Evolutionary conservation across 345 rosid genomes (phyloP).

Genomic region (Populus ilicifolia): DNA sequence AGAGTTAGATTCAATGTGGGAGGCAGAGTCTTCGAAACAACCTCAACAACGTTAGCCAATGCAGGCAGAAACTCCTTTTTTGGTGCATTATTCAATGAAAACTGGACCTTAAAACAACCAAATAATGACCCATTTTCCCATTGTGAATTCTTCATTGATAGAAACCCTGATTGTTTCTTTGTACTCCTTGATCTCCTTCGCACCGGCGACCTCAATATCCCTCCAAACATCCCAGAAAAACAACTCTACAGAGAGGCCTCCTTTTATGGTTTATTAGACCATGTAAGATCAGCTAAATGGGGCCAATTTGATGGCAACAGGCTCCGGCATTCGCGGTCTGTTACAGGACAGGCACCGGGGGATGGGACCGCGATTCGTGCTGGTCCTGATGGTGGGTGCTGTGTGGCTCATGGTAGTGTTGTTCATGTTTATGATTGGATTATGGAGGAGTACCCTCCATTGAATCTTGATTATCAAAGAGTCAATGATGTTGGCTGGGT

Average conservation of each 20-base stretch:
- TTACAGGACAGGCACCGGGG: slow-evolving; percentile 84
- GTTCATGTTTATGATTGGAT: slow-evolving; percentile 91
- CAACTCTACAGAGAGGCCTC: slow-evolving; percentile 75
- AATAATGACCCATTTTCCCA: slow-evolving; percentile 6
- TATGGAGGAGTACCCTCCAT: slow-evolving; percentile 72
- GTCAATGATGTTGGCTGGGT: slow-evolving; percentile 89
- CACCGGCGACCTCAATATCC: slow-evolving; percentile 82
- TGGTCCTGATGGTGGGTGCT: slow-evolving; percentile 88
- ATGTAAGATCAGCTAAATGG: slow-evolving; percentile 75
- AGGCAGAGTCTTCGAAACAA: slow-evolving; percentile 82
- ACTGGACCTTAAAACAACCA: slow-evolving; percentile 52
- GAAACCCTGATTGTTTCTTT: slow-evolving; percentile 87
- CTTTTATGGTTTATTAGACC: slow-evolving; percentile 76
- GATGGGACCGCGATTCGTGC: slow-evolving; percentile 96
- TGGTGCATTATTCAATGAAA: slow-evolving; percentile 76
- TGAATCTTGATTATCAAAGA: slow-evolving; percentile 82
- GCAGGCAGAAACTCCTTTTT: slow-evolving; percentile 87
- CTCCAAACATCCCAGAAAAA: slow-evolving; percentile 58
- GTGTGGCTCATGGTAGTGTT: slow-evolving; percentile 88
- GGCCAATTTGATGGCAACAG: slow-evolving; percentile 82
- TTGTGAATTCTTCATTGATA: slow-evolving; percentile 60
- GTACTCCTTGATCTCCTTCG: slow-evolving; percentile 96
- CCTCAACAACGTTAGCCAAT: slow-evolving; percentile 88
- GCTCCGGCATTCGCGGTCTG: slow-evolving; percentile 48
- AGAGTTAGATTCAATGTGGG: slow-evolving; percentile 81